phyloP scores from a whole-genome alignment of 306 rosid genomes.

The Vigna unguiculata region DNA sequence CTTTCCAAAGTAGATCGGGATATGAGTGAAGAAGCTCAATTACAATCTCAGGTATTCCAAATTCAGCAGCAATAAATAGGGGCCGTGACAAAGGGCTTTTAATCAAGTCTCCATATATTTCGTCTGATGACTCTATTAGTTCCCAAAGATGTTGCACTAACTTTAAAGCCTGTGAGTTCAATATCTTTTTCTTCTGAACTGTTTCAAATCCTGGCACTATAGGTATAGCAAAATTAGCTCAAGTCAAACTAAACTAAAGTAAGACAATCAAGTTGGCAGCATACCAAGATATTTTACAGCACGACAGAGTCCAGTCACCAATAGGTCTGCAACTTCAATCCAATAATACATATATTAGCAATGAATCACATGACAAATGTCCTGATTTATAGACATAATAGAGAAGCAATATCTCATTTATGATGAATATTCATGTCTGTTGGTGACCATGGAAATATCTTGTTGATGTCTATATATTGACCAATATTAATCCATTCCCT shows the following conservation, averaged over 20 bases:
- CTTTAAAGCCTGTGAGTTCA: conserved; percentile 29
- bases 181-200: conserved; percentile 24
- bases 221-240: conserved; percentile 12
- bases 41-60: conserved; percentile 34
- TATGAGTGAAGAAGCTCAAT: conserved; percentile 22
- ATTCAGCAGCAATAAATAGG: conserved; percentile 30
- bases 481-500: not conserved
- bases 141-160: conserved; percentile 25
- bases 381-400: not conserved
- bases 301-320: not conserved
- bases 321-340: conserved; percentile 31
- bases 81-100: conserved; percentile 31
- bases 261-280: not conserved
- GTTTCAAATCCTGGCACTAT: conserved; percentile 28
- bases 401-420: not conserved
- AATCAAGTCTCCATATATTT: conserved; percentile 17
- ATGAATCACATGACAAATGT: not conserved
- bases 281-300: conserved; percentile 34
- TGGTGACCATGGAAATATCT: not conserved
- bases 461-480: not conserved
- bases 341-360: not conserved
- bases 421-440: conserved; percentile 5
- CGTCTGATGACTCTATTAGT: conserved; percentile 6
- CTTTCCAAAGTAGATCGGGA: conserved; percentile 32
- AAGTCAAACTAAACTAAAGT: not conserved